Evolutionary conservation across 2,329 filamentous ascomycete genomes (phyloP).

Genomic region (Beauveria scarabaeidicola): DNA sequence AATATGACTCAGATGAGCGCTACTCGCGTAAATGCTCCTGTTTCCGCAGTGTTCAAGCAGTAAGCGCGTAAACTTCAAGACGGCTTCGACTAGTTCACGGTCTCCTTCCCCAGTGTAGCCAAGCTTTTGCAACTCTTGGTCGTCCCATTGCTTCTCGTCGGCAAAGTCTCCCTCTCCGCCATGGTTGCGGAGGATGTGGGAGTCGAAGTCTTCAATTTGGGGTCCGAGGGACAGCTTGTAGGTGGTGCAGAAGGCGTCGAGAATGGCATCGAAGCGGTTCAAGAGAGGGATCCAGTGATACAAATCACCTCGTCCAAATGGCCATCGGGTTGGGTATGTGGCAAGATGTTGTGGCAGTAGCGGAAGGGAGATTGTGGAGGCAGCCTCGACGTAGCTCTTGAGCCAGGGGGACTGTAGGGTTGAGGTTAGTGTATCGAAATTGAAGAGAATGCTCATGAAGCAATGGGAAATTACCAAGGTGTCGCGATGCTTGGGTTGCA

Average conservation of each 20-base stretch:
- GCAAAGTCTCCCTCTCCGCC: conserved; percentile 42
- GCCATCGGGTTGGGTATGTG: conserved; percentile 83
- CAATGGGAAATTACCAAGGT: conserved; percentile 46
- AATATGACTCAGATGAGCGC: conserved; percentile 77
- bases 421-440: conserved; percentile 12
- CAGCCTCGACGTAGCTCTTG: conserved; percentile 66
- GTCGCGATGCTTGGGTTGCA: conserved; percentile 59
- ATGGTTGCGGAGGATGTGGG: conserved; percentile 54
- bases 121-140: conserved; percentile 42
- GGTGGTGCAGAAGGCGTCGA: conserved; percentile 70
- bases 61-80: conserved; percentile 79
- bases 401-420: conserved; percentile 72
- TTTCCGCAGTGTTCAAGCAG: conserved; percentile 94
- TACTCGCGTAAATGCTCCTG: conserved; percentile 91
- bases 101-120: conserved; percentile 71
- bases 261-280: conserved; percentile 84
- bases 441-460: background rate
- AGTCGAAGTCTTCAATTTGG: conserved; percentile 67
- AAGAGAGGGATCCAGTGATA: conserved; percentile 97
- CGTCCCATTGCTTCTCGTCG: conserved; percentile 37
- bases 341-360: conserved; percentile 69
- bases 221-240: conserved; percentile 76
- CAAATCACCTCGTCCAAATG: conserved; percentile 87
- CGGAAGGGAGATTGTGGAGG: conserved; percentile 61
- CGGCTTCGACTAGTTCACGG: conserved; percentile 64